phyloP scores from a whole-genome alignment of 257 asterid genomes.

The Ilex aquifolium region DNA sequence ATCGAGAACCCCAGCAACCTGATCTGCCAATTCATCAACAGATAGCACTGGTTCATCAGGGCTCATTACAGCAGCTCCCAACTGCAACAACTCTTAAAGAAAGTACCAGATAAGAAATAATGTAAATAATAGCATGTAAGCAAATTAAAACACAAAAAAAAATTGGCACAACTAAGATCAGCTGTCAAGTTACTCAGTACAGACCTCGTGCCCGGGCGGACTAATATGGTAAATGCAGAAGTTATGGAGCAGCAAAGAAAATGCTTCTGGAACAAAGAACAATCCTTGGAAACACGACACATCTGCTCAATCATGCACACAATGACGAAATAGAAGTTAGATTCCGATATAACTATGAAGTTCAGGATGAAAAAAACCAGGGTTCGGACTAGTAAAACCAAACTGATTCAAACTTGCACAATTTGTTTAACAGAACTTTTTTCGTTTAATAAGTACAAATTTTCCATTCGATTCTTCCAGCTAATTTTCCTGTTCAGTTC shows the following conservation, averaged over 20 bases:
- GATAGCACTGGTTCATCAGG: constrained; percentile 29
- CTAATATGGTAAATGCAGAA: constrained; percentile 49
- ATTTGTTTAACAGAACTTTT: neutral
- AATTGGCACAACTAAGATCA: too few relatives aligned
- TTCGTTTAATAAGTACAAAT: too few relatives aligned
- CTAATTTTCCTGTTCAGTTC: neutral
- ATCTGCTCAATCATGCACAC: constrained; percentile 31
- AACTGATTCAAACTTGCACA: neutral
- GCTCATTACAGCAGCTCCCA: constrained; percentile 33
- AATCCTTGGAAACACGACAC: constrained; percentile 54
- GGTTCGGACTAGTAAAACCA: neutral
- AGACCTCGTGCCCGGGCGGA: constrained; percentile 55
- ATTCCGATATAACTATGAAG: too few relatives aligned
- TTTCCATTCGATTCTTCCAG: neutral
- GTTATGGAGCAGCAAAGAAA: constrained; percentile 45
- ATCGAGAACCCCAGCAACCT: constrained; percentile 42
- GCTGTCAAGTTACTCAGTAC: constrained; percentile 10
- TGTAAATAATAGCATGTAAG: constrained; percentile 11
- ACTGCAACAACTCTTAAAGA: constrained; percentile 32
- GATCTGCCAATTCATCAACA: constrained; percentile 50
- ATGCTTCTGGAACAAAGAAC: constrained; percentile 46
- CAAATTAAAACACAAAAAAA: neutral
- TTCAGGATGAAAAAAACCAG: neutral
- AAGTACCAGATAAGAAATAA: constrained; percentile 17
- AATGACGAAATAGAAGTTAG: neutral